Percentiles rank a stretch among this genome's conserved stretches.
Evolutionary conservation across 441 rosid species (phyloP).

Genomic region (Adansonia madagascariensis): DNA sequence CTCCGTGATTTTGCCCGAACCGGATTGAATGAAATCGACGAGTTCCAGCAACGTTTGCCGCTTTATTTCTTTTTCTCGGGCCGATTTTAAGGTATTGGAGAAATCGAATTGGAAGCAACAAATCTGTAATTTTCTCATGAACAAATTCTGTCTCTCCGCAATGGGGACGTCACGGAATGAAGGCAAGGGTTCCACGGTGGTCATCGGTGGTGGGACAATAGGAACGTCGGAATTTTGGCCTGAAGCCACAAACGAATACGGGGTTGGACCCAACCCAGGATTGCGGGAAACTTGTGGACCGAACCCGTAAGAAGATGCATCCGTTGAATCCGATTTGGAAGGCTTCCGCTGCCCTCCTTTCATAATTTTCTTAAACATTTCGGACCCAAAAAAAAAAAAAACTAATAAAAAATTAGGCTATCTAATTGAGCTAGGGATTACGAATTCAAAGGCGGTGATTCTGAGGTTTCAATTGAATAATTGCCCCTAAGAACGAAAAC

Average conservation of each 20-base stretch:
- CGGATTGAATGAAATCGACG: conserved; percentile 80
- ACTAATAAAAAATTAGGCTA: conserved; percentile 20
- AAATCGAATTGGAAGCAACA: conserved; percentile 84
- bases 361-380: conserved; percentile 86
- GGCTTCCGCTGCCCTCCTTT: conserved; percentile 73
- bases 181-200: conserved; percentile 71
- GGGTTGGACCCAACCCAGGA: conserved; percentile 45
- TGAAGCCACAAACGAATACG: conserved; percentile 59
- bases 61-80: conserved; percentile 85
- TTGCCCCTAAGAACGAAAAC: conserved; percentile 20
- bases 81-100: conserved; percentile 49
- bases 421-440: conserved; percentile 11
- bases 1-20: conserved; percentile 70
- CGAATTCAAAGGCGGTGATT: background rate
- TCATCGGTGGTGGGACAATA: conserved; percentile 52
- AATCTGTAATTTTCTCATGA: conserved; percentile 71
- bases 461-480: conserved; percentile 28
- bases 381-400: conserved; percentile 36
- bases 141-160: conserved; percentile 61
- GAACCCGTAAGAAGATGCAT: conserved; percentile 44
- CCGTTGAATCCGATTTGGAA: conserved; percentile 63
- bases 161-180: conserved; percentile 66
- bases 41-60: conserved; percentile 78
- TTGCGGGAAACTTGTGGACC: conserved; percentile 42
- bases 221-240: conserved; percentile 33